Conservation (phyloP, 495 filamentous ascomycete genomes). For the Aspergillus ellipticus region DNA sequence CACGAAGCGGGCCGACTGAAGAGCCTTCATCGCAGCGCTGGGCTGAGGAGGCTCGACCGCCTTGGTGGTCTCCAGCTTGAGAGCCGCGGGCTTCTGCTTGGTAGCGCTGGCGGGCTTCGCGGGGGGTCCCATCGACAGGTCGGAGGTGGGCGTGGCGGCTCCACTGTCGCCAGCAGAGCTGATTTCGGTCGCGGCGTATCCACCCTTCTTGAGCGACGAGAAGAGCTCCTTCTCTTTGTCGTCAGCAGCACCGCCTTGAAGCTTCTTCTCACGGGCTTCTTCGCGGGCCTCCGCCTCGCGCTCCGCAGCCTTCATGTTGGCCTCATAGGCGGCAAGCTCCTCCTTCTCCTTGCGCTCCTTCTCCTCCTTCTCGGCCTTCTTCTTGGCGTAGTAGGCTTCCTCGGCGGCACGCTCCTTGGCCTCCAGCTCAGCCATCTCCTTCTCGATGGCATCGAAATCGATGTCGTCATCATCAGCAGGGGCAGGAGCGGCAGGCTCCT, state of each 20-base stretch:
- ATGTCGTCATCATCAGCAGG: slow-evolving; percentile 48
- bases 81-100: slow-evolving; percentile 70
- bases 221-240: slow-evolving; percentile 45
- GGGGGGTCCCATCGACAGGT: slow-evolving; percentile 52
- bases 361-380: slow-evolving; percentile 59
- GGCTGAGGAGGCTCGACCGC: slow-evolving; percentile 83
- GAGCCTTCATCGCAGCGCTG: slow-evolving; percentile 84
- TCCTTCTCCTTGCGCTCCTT: slow-evolving; percentile 58
- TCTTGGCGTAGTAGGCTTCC: slow-evolving; percentile 57
- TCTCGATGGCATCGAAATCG: slow-evolving; percentile 50
- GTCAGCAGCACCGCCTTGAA: slow-evolving; percentile 34
- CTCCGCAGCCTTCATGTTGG: slow-evolving; percentile 56
- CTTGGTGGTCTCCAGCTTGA: slow-evolving; percentile 81
- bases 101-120: slow-evolving; percentile 50
- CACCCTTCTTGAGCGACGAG: slow-evolving; percentile 54
- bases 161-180: slow-evolving; percentile 54
- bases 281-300: slow-evolving; percentile 54
- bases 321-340: slow-evolving; percentile 43
- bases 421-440: slow-evolving; percentile 50
- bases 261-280: slow-evolving; percentile 49
- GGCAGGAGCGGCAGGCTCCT: slow-evolving; percentile 38
- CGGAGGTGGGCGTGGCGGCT: slow-evolving; percentile 52
- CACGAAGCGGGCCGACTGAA: slow-evolving; percentile 83
- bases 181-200: slow-evolving; percentile 41
- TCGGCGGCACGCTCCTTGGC: slow-evolving; percentile 59